phyloP scores from a whole-genome alignment of 208 protist genomes.

The Leishmania tropica region DNA sequence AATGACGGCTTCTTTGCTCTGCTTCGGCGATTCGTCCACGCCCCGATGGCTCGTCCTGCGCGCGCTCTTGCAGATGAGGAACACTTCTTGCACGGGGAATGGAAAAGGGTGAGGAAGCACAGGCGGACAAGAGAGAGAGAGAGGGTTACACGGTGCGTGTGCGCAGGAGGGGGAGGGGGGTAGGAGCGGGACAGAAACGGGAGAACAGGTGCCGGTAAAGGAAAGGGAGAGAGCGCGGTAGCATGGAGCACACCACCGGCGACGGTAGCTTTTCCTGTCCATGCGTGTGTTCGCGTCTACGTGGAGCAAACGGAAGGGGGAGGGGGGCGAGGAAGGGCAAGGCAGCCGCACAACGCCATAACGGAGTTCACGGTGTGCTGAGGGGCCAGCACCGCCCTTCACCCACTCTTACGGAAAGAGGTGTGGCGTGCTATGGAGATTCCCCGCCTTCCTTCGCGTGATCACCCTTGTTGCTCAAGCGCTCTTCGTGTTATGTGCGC shows the following conservation, averaged over 20 bases:
- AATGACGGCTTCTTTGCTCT: neutral
- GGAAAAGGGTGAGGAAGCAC: neutral
- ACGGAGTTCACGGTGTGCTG: neutral
- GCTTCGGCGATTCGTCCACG: too few relatives aligned
- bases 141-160: neutral
- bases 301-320: too few relatives aligned
- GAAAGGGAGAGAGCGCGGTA: constrained; percentile 1
- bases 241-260: neutral
- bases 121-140: neutral
- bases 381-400: neutral
- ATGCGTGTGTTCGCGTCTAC: neutral
- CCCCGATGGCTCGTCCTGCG: neutral
- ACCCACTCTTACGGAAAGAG: neutral
- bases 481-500: neutral
- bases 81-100: neutral
- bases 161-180: neutral
- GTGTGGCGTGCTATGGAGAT: neutral
- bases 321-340: neutral
- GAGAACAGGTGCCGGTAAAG: neutral
- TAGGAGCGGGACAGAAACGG: neutral
- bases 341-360: neutral
- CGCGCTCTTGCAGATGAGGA: neutral
- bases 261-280: neutral
- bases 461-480: neutral
- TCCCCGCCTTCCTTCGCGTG: neutral